Base-by-base conservation (phyloP, 345 rosid species). In the Hibiscus trionum region DNA sequence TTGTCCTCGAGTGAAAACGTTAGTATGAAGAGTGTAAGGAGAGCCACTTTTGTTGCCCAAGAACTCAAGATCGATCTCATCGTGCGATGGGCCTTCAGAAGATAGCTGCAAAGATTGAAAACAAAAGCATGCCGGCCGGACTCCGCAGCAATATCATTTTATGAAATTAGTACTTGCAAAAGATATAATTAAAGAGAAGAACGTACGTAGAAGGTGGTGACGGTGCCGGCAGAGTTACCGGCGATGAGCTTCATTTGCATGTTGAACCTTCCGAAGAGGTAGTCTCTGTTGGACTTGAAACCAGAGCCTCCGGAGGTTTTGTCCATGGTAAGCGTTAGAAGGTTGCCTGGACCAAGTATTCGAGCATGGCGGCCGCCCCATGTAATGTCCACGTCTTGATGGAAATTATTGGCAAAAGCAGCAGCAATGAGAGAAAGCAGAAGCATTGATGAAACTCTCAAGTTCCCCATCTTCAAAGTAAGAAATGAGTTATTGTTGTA, bases 161-260 rank as follows among this genome's bases (percentile, higher is more conserved):
- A 52, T 52, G 56, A 15, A 50, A 52, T 52, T 16, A 52, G 44
- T 39, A 39, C 27, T 19, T 26, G 53, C 50, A 3, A 19, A 21
- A 17, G 53, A 10, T 21, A 56, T 10, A 9, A 44, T 10, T 19
- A 39, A 12, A 10, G 17, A 50, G 1, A 44, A 11, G 47, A 24
- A 66, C 70, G 56, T 80, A 87, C 91, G 33, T 85, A 85, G 77
- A 72, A 87, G 24, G 91, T 73, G 37, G 82, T 61, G 31, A 81
- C 80, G 6, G 83, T 77, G 4, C 84, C 82, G 56, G 84, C 82
- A 2, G 84, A 78, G 73, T 87, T 82, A 31, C 91, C 86, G 29
- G 81, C 46, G 21, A 85, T 84, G 35, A 87, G 88, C 70, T 85
- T 87, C 72, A 87, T 74, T 56, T 80, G 82, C 87, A 81, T 71